These are phyloP conservation scores for Microthlaspi erraticum DNA, from an alignment of 345 rosid species.

Conservation along the genomic window DNA sequence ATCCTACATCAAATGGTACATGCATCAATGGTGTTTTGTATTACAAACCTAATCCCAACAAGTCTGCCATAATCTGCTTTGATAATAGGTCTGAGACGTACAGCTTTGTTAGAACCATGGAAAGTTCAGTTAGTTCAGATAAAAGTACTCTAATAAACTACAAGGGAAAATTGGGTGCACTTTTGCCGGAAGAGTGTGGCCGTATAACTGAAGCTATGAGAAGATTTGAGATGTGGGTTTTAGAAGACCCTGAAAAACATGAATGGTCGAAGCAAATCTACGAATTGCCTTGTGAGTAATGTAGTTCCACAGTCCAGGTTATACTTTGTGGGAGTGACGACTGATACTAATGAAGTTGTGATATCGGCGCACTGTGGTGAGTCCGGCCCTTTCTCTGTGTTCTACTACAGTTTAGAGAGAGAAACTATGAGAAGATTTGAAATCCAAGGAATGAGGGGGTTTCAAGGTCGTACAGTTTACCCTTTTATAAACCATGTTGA, in stretches of 20 bases:
- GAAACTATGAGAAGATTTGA: background rate
- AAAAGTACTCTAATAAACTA: slow-evolving; percentile 10
- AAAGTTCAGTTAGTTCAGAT: no score
- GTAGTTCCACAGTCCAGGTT: background rate
- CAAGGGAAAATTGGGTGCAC: background rate
- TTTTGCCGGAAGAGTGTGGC: background rate
- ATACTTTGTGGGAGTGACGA: background rate
- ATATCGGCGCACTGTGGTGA: background rate
- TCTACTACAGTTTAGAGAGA: background rate
- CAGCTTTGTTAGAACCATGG: no score
- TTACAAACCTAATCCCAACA: background rate
- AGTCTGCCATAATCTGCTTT: background rate
- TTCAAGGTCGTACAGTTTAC: background rate
- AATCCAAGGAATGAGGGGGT: background rate
- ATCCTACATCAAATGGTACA: background rate
- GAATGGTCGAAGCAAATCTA: background rate
- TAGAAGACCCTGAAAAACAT: background rate
- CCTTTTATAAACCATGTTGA: background rate
- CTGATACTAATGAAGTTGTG: background rate
- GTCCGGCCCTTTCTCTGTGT: background rate
- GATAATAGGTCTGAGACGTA: background rate
- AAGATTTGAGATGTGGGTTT: background rate
- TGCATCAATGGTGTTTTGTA: slow-evolving; percentile 7
- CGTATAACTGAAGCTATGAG: background rate
- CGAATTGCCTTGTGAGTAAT: background rate